Base-by-base conservation (phyloP, 83 land plant genomes). In the Picea abies region DNA sequence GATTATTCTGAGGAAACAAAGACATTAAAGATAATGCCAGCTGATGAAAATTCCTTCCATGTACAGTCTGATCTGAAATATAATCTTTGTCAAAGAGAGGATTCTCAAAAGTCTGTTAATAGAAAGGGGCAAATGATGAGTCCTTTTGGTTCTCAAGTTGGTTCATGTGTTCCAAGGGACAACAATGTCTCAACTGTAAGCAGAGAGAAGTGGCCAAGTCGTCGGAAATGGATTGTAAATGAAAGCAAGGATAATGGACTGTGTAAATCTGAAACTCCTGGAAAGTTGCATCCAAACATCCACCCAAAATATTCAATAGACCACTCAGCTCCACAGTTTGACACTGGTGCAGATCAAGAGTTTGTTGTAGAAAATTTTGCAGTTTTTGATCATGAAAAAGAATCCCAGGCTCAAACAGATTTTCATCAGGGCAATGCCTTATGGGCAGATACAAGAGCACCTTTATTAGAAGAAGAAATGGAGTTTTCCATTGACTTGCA, bases 131-230 rank as follows among this genome's bases (percentile, higher is more conserved):
- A 44, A 47, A 41, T 7, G 56, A 73, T 73, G 77, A 73, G 77
- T n/a, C 77, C 77, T 44, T 22, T 73, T 52, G 47, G 77, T 44
- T n/a, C 77, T n/a, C 58, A 47, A 41, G 77, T 73, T 47, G 58
- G 77, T 73, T 47, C 26, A 9, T 47, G 3, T 44, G 23, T 73
- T 73, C 3, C 77, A 1, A 14, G 49, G 77, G 49, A 25, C 60
- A 73, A n/a, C 3, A 47, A 73, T 9, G 41, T 41, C 12, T n/a
- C 60, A 3, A 44, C 56, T 73, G 58, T 22, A 47, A 73, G 4
- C 29, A 73, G 58, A 22, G 26, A 41, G n/a, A 52, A 47, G 3
- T 73, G 77, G 58, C 15, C 77, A 44, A 73, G 58, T 73, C 77
- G 47, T 73, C 26, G 2, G 60, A 47, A 44, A 23, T 44, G 58